Base-by-base conservation (phyloP, 345 rosid genomes). In the Dimocarpus longan region DNA sequence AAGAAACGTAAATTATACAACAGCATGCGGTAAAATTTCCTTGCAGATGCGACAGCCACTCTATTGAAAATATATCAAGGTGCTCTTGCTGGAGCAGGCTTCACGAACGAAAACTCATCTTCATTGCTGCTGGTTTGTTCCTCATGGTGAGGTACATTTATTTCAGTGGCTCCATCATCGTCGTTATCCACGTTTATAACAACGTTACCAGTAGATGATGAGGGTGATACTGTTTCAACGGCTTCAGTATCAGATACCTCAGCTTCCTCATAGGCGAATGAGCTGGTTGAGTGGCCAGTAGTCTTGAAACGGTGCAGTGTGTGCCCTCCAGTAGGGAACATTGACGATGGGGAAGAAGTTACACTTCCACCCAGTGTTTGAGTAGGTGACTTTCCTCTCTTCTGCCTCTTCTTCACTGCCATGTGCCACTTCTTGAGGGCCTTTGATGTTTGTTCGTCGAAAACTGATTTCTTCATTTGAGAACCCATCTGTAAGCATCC, bases 341-440 rank as follows among this genome's bases (percentile, higher is more conserved):
- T 48, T 5, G 89, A 82, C 63, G 90, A 80, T 2, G 80, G 81
- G 66, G 73, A 83, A 21, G 92, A 86, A 72, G 88, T 86, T 52
- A 80, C 79, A 71, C 82, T 89, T 82, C 83, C 90, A 16, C 95
- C 95, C 3, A 89, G 80, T 37, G 82, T 85, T 75, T 68, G 65
- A 18, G 87, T 76, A 1, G 89, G 78, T 26, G 93, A 73, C 82
- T 90, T 94, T 70, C 93, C 84, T 64, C 76, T 86, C 84, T 87
- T 88, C 2, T 70, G 85, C 86, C 75, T 91, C 88, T 86, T 92
- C 83, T 91, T 91, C 54, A 79, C 98, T 0, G 90, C 92, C 92
- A 82, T 88, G 76, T 85, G 98, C 99, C 99, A 96, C 70, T 87
- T 94, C 90, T 90, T 94, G 6, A 96, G 90, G 1, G 99, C 99